phyloP scores from a whole-genome alignment of 495 filamentous ascomycete genomes.

The Antarctomyces pellizariae region DNA sequence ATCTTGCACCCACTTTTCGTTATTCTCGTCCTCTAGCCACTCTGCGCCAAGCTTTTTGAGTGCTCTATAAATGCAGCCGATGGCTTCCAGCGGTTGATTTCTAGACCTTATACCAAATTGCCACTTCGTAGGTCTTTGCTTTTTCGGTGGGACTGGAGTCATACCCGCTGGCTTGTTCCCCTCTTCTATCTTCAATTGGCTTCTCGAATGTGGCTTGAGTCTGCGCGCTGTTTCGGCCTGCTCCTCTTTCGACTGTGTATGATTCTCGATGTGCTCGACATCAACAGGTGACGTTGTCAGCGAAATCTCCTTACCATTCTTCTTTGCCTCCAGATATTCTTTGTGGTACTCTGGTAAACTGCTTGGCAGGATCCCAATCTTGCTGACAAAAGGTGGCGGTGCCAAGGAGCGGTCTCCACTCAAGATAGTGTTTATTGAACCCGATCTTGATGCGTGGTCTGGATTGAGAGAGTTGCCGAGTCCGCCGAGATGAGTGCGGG shows the following conservation, averaged over 20 bases:
- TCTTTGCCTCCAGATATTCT: conserved; percentile 61
- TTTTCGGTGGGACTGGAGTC: conserved; percentile 38
- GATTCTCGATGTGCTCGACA: conserved; percentile 24
- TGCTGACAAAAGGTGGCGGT: conserved; percentile 46
- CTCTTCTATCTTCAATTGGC: conserved; percentile 30
- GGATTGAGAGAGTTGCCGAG: no score
- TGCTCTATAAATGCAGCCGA: conserved; percentile 82
- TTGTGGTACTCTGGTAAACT: conserved; percentile 75
- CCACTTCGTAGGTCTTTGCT: conserved; percentile 57
- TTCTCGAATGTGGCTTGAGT: conserved; percentile 57
- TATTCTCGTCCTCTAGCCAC: conserved; percentile 46
- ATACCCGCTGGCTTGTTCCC: conserved; percentile 40
- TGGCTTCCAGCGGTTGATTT: conserved; percentile 81
- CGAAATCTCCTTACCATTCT: conserved; percentile 19
- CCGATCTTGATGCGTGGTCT: no score
- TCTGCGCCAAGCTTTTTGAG: conserved; percentile 65
- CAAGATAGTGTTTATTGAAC: no score
- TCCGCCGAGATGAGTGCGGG: no score
- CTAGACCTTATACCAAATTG: conserved; percentile 91
- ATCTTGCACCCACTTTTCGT: conserved; percentile 1
- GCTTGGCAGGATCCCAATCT: conserved; percentile 73
- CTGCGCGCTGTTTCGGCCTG: conserved; percentile 51
- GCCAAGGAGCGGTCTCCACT: conserved; percentile 17
- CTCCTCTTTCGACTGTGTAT: conserved; percentile 39
- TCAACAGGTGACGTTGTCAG: conserved; percentile 17